Conservation (phyloP, 140 eudicot species). For the Bidens hawaiensis region DNA sequence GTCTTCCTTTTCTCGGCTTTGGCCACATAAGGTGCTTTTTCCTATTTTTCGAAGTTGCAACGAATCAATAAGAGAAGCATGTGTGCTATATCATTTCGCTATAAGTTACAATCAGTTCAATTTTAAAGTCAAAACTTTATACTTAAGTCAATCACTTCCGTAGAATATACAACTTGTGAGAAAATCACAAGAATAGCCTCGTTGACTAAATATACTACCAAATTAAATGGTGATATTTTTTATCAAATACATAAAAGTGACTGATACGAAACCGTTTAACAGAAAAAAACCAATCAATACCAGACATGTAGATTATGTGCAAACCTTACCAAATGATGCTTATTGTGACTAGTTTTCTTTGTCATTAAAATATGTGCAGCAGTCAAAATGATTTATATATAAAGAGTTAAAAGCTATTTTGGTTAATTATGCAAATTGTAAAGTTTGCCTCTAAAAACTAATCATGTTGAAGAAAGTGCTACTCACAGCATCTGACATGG, state of each 20-base stretch:
- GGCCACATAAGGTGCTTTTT: conserved; percentile 62
- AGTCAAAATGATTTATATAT: not conserved
- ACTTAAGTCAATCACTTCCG: not conserved
- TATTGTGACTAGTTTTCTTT: not conserved
- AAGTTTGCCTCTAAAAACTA: not conserved
- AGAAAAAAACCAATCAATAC: not conserved
- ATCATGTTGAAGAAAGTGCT: not conserved
- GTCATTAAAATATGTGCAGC: not conserved
- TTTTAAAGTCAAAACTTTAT: not conserved
- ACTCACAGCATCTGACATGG: conserved; percentile 58
- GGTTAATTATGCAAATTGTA: no score
- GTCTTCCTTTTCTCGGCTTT: conserved; percentile 71
- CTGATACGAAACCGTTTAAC: not conserved
- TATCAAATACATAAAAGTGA: not conserved
- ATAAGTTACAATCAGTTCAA: not conserved
- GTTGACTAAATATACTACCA: not conserved
- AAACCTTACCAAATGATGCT: not conserved
- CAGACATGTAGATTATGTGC: not conserved
- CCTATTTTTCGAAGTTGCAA: conserved; percentile 31
- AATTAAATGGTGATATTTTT: not conserved
- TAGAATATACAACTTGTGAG: not conserved
- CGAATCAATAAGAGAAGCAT: not conserved
- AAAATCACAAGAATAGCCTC: not conserved
- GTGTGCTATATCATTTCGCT: not conserved
- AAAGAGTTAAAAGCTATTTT: not conserved